Conservation (phyloP, 768 basidiomycete species). For the Amanita rubescens region DNA sequence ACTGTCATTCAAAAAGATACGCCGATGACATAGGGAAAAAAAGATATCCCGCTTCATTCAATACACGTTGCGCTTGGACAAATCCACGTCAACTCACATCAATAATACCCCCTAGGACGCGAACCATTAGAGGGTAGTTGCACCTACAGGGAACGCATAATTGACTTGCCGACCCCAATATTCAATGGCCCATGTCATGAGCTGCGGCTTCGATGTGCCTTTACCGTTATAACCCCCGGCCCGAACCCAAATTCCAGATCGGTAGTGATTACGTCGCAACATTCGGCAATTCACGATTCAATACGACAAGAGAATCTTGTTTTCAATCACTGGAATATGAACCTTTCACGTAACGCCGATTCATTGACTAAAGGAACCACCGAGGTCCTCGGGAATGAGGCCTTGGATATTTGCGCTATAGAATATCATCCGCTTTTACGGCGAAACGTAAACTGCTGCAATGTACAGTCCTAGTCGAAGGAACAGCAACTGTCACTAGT, state of each 20-base stretch:
- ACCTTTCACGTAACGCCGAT: conserved; percentile 61
- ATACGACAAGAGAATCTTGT: conserved; percentile 64
- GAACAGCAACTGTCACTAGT: conserved; percentile 56
- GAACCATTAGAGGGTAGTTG: conserved; percentile 51
- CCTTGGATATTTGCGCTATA: conserved; percentile 72
- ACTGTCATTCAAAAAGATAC: background rate
- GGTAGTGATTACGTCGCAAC: background rate
- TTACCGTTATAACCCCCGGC: conserved; percentile 42
- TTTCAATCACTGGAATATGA: conserved; percentile 44
- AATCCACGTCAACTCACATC: too few relatives aligned
- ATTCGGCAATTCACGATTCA: conserved; percentile 46
- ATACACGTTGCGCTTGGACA: background rate
- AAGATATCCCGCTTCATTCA: too few relatives aligned
- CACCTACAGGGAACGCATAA: conserved; percentile 75
- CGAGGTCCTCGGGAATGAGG: conserved; percentile 58
- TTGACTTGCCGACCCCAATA: conserved; percentile 60
- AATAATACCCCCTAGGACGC: conserved; percentile 13
- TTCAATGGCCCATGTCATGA: conserved; percentile 52
- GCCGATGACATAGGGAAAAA: background rate
- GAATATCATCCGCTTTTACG: conserved; percentile 14
- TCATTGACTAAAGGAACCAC: conserved; percentile 63
- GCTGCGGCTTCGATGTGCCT: conserved; percentile 46
- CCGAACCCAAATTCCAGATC: conserved; percentile 11
- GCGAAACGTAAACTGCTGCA: background rate
- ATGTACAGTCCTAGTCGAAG: conserved; percentile 47